These are phyloP conservation scores for Lipomyces kockii DNA, from an alignment of 805 yeast species.

Conservation along the genomic window DNA sequence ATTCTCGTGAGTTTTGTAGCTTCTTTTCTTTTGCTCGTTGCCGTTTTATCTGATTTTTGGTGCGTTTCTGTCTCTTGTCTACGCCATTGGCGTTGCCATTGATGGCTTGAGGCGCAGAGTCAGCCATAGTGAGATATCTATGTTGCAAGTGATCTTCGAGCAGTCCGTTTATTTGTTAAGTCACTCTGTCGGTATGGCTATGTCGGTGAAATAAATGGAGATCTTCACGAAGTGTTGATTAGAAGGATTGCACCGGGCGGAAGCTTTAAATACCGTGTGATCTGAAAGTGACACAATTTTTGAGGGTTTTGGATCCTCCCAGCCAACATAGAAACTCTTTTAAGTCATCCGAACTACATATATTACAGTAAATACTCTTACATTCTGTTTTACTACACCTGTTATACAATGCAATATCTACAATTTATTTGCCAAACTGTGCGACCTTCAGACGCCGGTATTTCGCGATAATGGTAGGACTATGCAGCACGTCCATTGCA, in stretches of 20 bases:
- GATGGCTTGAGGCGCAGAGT: not conserved
- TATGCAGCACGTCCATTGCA: conserved; percentile 75
- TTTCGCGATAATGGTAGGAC: conserved; percentile 64
- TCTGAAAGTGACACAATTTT: too few species aligned
- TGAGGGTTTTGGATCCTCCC: not conserved
- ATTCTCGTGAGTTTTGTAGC: conserved; percentile 20
- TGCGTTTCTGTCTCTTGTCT: conserved; percentile 16
- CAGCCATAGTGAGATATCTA: not conserved
- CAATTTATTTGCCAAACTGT: conserved; percentile 1
- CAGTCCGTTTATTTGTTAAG: not conserved
- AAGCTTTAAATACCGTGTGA: too few species aligned
- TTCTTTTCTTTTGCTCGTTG: conserved; percentile 29
- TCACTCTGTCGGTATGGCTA: not conserved
- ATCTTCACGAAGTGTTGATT: not conserved
- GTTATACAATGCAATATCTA: conserved; percentile 1
- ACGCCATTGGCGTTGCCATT: not conserved
- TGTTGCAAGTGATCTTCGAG: not conserved
- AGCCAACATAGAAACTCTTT: not conserved
- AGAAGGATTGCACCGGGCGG: not conserved
- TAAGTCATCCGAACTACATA: not conserved
- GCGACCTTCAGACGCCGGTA: conserved; percentile 45
- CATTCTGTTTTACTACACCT: not conserved
- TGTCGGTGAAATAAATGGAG: not conserved
- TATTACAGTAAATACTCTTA: too few species aligned
- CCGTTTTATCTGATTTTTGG: conserved; percentile 32